Evolutionary conservation across 2,329 filamentous ascomycete genomes (phyloP), one percentile per base, ranked within the genome.

Genomic region (Lachnellula willkommii): DNA sequence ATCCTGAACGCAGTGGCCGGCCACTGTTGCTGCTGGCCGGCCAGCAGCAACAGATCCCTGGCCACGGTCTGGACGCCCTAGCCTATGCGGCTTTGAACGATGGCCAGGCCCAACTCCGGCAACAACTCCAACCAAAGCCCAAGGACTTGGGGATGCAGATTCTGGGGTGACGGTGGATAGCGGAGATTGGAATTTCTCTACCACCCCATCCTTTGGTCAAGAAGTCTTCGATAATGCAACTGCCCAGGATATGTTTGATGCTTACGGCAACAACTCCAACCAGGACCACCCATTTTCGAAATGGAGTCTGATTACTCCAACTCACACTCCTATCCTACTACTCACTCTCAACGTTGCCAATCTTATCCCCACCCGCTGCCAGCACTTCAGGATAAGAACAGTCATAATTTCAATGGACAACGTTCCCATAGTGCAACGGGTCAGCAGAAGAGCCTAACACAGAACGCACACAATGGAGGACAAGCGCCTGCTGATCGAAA

Each of bases 121-220:
- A 20, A 20, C 20, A 20, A 20, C 20, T 20, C 20, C 20, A 20
- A 20, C 20, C 20, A 20, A 20, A 56, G 83, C 82, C 1, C 80
- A 83, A 60, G 64, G 61, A 12, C 58, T 63, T 6, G 60, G 63
- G 60, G 75, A 79, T 26, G 64, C 77, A 17, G 69, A 71, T 1
- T 73, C 76, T 2, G 74, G 74, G 1, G 73, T 73, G 45, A 14
- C 24, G 0, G 65, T 79, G 57, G 75, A 76, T 15, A 77, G 77
- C 55, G 82, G 85, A 60, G 82, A 85, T 60, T 87, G 83, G 83
- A 86, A 85, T 59, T 87, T 87, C 60, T 84, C 80, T 64, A 85
- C 83, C 1, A 86, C 83, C 0, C 75, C 81, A 17, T 80, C 78
- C n/a, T 86, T 87, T 60, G 83, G 85, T 63, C 76, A 80, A 62